These are phyloP conservation scores for Solanum habrochaites DNA, from an alignment of 257 asterid species.

Conservation along the genomic window DNA sequence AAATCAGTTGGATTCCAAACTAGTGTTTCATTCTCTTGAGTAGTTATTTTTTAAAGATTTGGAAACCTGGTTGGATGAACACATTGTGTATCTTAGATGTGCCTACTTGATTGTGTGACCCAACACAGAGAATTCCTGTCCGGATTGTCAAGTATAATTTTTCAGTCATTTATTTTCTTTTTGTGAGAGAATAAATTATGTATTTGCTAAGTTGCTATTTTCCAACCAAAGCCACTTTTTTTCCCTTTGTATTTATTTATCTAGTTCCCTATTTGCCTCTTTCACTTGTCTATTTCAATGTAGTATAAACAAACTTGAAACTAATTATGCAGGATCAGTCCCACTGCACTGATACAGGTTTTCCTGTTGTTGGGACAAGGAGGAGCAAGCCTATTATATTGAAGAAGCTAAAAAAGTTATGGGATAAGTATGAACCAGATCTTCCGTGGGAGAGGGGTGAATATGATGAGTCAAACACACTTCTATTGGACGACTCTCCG, in stretches of 20 bases:
- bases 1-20: neutral
- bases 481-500: constrained; percentile 81
- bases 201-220: neutral
- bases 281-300: neutral
- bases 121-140: neutral
- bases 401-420: constrained; percentile 62
- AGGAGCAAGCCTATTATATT: constrained; percentile 54
- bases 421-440: constrained; percentile 55
- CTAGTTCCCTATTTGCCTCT: neutral
- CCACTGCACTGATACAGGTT: constrained; percentile 58
- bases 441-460: constrained; percentile 83
- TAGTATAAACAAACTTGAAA: neutral
- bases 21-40: neutral
- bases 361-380: constrained; percentile 38
- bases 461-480: constrained; percentile 68
- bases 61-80: neutral
- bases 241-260: neutral
- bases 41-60: neutral
- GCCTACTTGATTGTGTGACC: neutral
- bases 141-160: neutral
- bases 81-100: neutral
- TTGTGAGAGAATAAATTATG: neutral
- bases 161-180: neutral
- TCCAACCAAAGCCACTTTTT: neutral
- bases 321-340: constrained; percentile 58